phyloP scores from a whole-genome alignment of 495 filamentous ascomycete genomes.

The Xylaria acuta region DNA sequence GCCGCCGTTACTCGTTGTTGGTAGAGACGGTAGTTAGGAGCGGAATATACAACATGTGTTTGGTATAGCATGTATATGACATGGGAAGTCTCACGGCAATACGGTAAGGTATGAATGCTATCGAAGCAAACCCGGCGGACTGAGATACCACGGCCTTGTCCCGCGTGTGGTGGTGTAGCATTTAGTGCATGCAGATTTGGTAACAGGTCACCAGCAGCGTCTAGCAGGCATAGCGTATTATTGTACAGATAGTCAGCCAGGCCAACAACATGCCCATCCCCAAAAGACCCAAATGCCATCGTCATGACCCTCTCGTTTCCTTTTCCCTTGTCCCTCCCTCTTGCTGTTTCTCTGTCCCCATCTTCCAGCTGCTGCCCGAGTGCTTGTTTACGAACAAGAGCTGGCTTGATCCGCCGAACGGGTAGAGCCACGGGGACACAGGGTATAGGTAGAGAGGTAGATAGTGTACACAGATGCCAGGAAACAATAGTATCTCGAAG shows the following conservation, averaged over 20 bases:
- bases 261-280: not conserved
- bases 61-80: conserved; percentile 20
- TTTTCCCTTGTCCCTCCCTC: not conserved
- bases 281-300: conserved; percentile 4
- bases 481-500: conserved; percentile 11
- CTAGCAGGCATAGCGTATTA: not conserved
- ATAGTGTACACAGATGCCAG: conserved; percentile 9
- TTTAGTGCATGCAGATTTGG: conserved; percentile 21
- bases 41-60: conserved; percentile 17
- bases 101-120: conserved; percentile 10
- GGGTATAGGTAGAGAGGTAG: conserved; percentile 19
- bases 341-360: not conserved
- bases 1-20: conserved; percentile 17
- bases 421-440: conserved; percentile 20
- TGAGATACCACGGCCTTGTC: conserved; percentile 15
- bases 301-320: not conserved
- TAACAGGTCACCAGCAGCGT: conserved; percentile 29
- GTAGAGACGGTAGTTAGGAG: conserved; percentile 16
- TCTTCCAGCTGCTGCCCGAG: not conserved
- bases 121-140: conserved; percentile 18
- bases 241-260: not conserved
- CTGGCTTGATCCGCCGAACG: conserved; percentile 4
- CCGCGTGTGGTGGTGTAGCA: conserved; percentile 19
- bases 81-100: conserved; percentile 20
- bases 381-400: not conserved